phyloP scores from a whole-genome alignment of 208 protist genomes.

The Wallacemonas rigidus region DNA sequence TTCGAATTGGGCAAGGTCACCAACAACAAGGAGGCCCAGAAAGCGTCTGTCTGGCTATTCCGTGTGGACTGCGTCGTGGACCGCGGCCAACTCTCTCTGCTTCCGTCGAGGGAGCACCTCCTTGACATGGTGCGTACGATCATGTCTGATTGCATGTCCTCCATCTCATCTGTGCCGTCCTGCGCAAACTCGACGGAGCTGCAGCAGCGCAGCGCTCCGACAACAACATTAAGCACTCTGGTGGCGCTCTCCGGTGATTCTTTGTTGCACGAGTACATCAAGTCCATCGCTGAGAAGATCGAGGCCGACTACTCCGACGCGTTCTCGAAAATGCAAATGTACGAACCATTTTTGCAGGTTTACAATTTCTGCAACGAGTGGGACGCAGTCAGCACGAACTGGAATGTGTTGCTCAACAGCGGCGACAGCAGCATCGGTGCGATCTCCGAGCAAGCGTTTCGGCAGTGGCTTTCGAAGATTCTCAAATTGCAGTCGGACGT shows the following conservation, averaged over 20 bases:
- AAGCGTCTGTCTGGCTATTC: conserved; percentile 67
- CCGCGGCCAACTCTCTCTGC: conserved; percentile 40
- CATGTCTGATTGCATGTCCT: conserved; percentile 41
- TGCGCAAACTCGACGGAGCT: conserved; percentile 24
- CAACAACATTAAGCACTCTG: conserved; percentile 9
- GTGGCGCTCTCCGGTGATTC: conserved; percentile 23
- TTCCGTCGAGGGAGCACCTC: conserved; percentile 47
- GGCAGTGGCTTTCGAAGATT: conserved; percentile 35
- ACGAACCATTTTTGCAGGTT: conserved; percentile 32
- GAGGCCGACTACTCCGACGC: conserved; percentile 28
- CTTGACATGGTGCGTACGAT: conserved; percentile 30
- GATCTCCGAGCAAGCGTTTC: conserved; percentile 49
- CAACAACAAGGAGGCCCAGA: conserved; percentile 30
- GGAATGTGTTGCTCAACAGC: conserved; percentile 18
- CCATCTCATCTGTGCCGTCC: conserved; percentile 32
- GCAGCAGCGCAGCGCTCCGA: conserved; percentile 14
- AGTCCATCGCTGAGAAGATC: conserved; percentile 33
- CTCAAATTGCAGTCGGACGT: conserved; percentile 49
- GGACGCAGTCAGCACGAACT: conserved; percentile 22
- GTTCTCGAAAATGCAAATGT: conserved; percentile 26
- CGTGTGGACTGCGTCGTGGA: conserved; percentile 67
- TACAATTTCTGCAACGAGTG: conserved; percentile 40
- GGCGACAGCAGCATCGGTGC: conserved; percentile 19
- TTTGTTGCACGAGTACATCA: conserved; percentile 29
- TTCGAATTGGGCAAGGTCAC: conserved; percentile 58